Base-by-base conservation (phyloP, 2,329 filamentous ascomycete genomes). In the Acrodontium crateriforme region DNA sequence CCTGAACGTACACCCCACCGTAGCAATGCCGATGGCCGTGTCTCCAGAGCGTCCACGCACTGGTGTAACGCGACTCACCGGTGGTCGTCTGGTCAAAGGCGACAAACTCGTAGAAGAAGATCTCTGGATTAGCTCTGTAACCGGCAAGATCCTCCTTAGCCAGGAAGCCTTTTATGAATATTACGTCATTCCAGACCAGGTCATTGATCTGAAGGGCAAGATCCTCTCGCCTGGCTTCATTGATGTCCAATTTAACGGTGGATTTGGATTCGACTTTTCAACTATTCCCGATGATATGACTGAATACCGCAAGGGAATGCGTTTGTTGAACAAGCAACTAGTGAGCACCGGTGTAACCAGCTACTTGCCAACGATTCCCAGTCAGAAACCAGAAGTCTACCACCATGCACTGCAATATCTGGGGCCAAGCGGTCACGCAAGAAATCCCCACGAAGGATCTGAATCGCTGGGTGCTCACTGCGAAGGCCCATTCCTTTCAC, bases 251-350 rank as follows among this genome's bases (percentile, higher is more conserved):
- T 73, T 94, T 42, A 94, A 94, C 47, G 85, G 85, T 25, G 84
- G 80, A 7, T 87, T 84, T 46, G 84, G 84, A 31, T 91, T 93
- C 62, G 87, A 93, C 60, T 93, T 91, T 53, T 89, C 82, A 3
- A 72, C 74, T 1, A 63, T 83, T 7, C 71, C 79, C n/a, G 29
- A 42, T 14, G 44, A 49, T 26, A 71, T 69, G 55, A 57, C 63
- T 16, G 63, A 68, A 28, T 93, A 91, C 45, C 69, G 70, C 32
- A 77, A 81, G 52, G 74, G 71, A n/a, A 59, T 93, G 27, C 64
- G 63, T 38, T 63, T 72, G 32, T 65, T 87, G 35, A 89, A 89
- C 54, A 70, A 63, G 39, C 65, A 69, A 16, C 63, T 94, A 28
- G 66, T 84, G 16, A 59, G 70, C 42, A 91, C 79, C 1, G 84